Evolutionary conservation across 768 basidiomycete genomes (phyloP), one percentile per base, ranked within the genome.

Genomic region (Agrocybe pediades): DNA sequence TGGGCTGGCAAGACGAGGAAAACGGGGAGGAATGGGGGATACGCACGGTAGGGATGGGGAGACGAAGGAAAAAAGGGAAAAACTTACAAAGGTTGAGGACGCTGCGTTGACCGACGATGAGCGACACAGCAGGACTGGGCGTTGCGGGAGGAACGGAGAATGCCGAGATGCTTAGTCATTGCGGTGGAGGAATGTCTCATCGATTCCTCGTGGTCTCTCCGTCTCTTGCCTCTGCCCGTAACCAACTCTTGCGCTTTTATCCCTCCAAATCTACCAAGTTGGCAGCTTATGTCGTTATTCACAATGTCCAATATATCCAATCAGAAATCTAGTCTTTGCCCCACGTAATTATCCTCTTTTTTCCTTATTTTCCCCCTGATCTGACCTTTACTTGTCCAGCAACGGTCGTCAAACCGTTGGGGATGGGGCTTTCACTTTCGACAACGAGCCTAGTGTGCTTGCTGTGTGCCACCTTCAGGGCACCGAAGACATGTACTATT

Each of bases 351-450:
- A 47, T 56, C 36, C 49, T 43, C 42, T 40, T 41, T 33, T 47
- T 29, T 13, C 16, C 25, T 27, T 25, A 45, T 25, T 52, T 19
- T 43, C 24, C 9, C 16, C 44, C 8, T 55, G n/a, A 64, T 70
- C 45, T 69, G 54, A 15, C 36, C 33, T 48, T 40, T 42, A 48
- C 43, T 26, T 51, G 29, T 33, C 9, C 69, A 94, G 92, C 92
- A 93, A 93, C 91, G 92, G 90, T 75, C 84, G 90, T 90, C 87
- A 85, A 77, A 81, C 87, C 91, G 92, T 93, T 94, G 92, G 91
- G 76, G 92, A 94, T 92, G 92, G 92, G 92, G 92, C 92, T 84
- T 79, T 78, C 76, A 80, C 80, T 75, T 82, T 83, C 84, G 86
- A 87, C 86, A 79, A 74, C 73, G 80, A 83, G 74, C 83, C 88